phyloP scores from a whole-genome alignment of 2,329 filamentous ascomycete genomes.

The Fusarium marasasianum region DNA sequence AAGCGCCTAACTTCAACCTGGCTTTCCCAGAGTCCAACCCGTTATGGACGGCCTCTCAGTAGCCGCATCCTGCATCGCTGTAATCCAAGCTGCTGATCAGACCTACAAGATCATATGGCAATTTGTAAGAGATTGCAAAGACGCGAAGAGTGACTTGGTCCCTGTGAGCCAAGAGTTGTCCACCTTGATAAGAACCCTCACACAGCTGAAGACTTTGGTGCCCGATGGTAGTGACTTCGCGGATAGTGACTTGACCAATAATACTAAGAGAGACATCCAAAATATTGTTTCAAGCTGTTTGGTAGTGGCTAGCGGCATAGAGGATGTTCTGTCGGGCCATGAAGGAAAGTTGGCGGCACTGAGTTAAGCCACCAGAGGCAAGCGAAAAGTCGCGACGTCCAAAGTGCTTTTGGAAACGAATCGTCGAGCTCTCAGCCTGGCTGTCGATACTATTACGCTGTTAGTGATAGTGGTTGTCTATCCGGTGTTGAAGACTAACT shows the following conservation, averaged over 20 bases:
- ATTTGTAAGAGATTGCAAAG: background rate
- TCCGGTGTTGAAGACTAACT: background rate
- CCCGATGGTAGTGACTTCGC: background rate
- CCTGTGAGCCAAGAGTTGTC: background rate
- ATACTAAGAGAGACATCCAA: background rate
- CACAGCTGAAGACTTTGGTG: background rate
- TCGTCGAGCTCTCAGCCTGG: background rate
- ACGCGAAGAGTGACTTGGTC: background rate
- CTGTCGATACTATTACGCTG: constrained; percentile 4
- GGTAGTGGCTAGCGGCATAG: background rate
- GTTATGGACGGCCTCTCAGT: constrained; percentile 3
- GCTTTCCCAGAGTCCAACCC: too few species aligned
- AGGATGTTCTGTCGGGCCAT: background rate
- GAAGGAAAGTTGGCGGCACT: background rate
- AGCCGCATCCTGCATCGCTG: constrained; percentile 1
- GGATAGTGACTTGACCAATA: background rate
- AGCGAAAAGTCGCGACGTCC: background rate
- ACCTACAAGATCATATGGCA: background rate
- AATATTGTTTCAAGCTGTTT: background rate
- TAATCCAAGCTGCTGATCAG: constrained; percentile 4
- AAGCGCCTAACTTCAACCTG: too few species aligned
- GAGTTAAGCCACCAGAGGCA: background rate
- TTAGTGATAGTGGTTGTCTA: background rate
- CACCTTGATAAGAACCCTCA: background rate
- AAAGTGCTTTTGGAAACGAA: background rate